A percentile compares a stretch with the other conserved stretches of the same genome.
Conservation (phyloP, 2,329 filamentous ascomycete genomes). For the Pseudocercospora eumusae region DNA sequence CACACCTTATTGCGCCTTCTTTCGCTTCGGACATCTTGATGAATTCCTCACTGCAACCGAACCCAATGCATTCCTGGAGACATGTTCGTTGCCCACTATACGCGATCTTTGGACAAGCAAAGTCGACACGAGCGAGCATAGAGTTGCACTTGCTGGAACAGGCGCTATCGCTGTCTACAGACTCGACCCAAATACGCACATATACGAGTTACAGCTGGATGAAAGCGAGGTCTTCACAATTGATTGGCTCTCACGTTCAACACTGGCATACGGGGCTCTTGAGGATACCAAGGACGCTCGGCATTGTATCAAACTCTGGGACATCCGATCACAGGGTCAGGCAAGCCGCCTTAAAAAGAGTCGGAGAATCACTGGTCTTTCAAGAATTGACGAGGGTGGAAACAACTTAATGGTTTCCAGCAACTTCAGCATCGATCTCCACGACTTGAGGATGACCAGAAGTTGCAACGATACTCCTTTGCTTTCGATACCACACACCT, state of each 20-base stretch:
- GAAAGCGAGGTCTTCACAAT: conserved; percentile 18
- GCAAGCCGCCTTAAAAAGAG: conserved; percentile 14
- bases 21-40: neutral
- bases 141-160: neutral
- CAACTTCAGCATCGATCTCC: conserved; percentile 24
- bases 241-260: conserved; percentile 19
- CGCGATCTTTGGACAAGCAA: neutral
- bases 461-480: conserved; percentile 14
- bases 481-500: conserved; percentile 18
- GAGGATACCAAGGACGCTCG: conserved; percentile 2
- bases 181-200: neutral
- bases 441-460: conserved; percentile 25
- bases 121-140: neutral
- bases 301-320: conserved; percentile 25
- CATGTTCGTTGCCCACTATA: neutral
- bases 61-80: neutral
- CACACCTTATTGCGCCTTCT: neutral
- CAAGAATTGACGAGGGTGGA: conserved; percentile 10
- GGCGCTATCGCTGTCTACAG: neutral
- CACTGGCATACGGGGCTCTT: conserved; percentile 17
- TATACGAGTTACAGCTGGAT: neutral
- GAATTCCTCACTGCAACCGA: neutral
- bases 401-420: conserved; percentile 25
- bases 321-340: conserved; percentile 13
- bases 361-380: conserved; percentile 17